These are phyloP conservation scores for Cubamyces sp. DNA, from an alignment of 768 basidiomycete genomes.

Conservation along the genomic window DNA sequence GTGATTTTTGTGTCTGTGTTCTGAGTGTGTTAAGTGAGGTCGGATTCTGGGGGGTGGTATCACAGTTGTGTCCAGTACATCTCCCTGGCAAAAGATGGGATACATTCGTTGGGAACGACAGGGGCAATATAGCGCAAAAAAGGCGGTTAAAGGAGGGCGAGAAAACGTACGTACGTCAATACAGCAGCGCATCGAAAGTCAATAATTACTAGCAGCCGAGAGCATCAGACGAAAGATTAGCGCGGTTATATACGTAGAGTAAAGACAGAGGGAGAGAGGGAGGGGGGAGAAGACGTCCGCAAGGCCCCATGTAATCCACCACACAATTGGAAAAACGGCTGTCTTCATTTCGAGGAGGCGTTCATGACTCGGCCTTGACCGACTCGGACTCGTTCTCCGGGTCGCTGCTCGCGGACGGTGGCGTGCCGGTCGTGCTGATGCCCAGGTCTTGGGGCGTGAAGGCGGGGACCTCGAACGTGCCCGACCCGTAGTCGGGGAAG, in stretches of 20 bases:
- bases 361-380: slow-evolving; percentile 65
- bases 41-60: slow-evolving; percentile 6
- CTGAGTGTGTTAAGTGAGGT: background rate
- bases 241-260: slow-evolving; percentile 20
- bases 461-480: slow-evolving; percentile 68
- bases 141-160: slow-evolving; percentile 9
- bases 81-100: slow-evolving; percentile 22
- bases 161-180: slow-evolving; percentile 29
- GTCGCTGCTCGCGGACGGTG: slow-evolving; percentile 49
- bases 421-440: slow-evolving; percentile 50
- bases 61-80: slow-evolving; percentile 20
- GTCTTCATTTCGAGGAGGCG: slow-evolving; percentile 14
- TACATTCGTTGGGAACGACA: slow-evolving; percentile 29
- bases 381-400: slow-evolving; percentile 64
- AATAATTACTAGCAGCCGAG: slow-evolving; percentile 37
- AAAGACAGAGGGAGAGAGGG: slow-evolving; percentile 6
- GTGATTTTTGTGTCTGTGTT: background rate
- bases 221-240: slow-evolving; percentile 29
- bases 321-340: background rate
- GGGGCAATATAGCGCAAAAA: slow-evolving; percentile 20
- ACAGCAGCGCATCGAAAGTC: slow-evolving; percentile 30
- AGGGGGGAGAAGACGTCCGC: slow-evolving; percentile 4
- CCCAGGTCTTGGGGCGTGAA: slow-evolving; percentile 71
- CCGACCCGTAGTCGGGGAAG: slow-evolving; percentile 71
- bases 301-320: slow-evolving; percentile 10